Evolutionary conservation across 2,329 filamentous ascomycete species (phyloP), one percentile per base, ranked within the genome.

Genomic region (Chaetomium sp.): DNA sequence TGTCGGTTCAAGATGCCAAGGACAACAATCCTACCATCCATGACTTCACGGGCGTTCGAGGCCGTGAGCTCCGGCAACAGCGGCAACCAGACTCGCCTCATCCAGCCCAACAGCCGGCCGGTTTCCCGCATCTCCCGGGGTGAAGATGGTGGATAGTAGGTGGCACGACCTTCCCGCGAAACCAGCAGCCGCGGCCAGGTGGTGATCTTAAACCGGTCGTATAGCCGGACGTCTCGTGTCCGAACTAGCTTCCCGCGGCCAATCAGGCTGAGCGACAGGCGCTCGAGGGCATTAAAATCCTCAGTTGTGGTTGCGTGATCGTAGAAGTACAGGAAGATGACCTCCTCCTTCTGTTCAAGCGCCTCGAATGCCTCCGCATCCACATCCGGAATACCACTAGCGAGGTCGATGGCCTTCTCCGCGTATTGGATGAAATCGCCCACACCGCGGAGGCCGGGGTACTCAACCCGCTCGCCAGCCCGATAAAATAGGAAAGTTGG

Each of bases 291-390:
- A 64, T 80, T 78, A 67, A 99, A 96, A 68, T 99, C 94, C 72
- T 99, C 94, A 44, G 79, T 85, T 0, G 91, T 95, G 1, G 92
- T 96, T 10, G 94, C 94, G 64, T 95, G 86, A 68, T 99, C 94
- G 72, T 96, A 99, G 72, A 97, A 95, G 75, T 97, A 99, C 62
- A 96, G 75, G 71, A 99, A 99, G 53, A 97, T 87, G 59, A 99
- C 94, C 58, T 97, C 91, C 65, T 97, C 90, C 60, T 88, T 92
- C 76, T 94, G 81, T 71, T 99, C 92, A 65, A 99, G 76, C 59
- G 85, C 85, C 69, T 88, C 85, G 67, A 99, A 91, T 4, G 80
- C 77, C 32, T 79, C 80, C 8, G 86, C 85, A 66, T 91, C 84
- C 9, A 99, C 88, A 65, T 97, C 87, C 56, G 82, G 82, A 34